Percentiles rank a stretch among this genome's conserved stretches.
Evolutionary conservation across 2,329 filamentous ascomycete genomes (phyloP).

Genomic region (Sporothrix pseudoabietina): DNA sequence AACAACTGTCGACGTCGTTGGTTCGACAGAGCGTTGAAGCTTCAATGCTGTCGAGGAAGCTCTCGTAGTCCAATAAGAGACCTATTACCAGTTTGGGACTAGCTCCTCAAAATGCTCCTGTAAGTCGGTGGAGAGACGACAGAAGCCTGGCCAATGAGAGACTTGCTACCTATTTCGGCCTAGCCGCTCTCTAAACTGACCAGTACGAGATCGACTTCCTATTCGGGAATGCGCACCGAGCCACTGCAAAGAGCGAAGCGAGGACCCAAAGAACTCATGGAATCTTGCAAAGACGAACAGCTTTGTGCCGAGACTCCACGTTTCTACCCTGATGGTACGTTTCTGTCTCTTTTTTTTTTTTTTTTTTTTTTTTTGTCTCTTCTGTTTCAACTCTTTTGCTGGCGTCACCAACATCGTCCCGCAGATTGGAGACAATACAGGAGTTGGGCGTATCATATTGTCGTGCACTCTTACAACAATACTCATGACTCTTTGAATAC

Average conservation of each 20-base stretch:
- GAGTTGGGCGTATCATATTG: background rate
- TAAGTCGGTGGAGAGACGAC: background rate
- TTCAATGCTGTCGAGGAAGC: background rate
- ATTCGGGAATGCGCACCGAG: background rate
- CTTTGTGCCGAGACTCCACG: background rate
- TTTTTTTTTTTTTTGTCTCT: background rate
- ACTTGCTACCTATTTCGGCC: background rate
- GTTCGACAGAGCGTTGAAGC: background rate
- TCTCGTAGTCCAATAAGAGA: background rate
- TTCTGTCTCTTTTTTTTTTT: background rate
- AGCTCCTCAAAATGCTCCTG: background rate
- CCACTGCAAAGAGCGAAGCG: too few species aligned
- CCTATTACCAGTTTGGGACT: background rate
- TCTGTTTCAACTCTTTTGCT: background rate
- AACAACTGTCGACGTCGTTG: background rate
- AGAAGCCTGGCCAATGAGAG: background rate
- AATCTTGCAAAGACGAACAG: background rate
- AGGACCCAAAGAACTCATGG: too few species aligned
- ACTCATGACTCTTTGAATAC: too few species aligned
- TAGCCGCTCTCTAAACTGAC: background rate
- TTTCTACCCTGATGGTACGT: background rate
- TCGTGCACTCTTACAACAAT: too few species aligned
- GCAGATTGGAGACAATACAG: background rate
- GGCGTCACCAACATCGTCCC: background rate
- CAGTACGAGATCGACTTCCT: conserved; percentile 16